Conservation (phyloP, 225 moss, liverwort and hornwort genomes). For the Bryum argenteum region DNA sequence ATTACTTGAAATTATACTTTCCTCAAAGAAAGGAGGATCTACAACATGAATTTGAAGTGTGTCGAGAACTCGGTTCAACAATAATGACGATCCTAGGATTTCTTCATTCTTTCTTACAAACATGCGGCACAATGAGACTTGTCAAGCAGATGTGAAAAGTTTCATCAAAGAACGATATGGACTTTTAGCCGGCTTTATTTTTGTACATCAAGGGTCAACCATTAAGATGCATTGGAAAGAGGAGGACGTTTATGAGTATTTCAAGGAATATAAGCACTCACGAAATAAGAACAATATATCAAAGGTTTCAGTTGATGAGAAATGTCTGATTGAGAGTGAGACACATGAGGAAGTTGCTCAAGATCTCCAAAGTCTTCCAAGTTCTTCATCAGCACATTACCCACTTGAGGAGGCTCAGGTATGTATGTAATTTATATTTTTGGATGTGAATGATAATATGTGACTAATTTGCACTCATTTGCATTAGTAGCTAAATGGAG, state of each 20-base stretch:
- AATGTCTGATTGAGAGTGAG: not conserved
- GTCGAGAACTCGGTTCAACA: not conserved
- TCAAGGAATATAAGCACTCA: conserved; percentile 10
- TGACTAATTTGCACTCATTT: not conserved
- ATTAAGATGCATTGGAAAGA: conserved; percentile 5
- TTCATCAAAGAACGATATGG: not conserved
- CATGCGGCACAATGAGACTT: not conserved
- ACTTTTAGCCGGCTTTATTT: not conserved
- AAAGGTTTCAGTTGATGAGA: not conserved
- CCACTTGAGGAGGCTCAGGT: not conserved
- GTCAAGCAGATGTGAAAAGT: conserved; percentile 3
- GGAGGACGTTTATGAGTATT: conserved; percentile 1
- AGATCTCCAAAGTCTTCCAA: not conserved
- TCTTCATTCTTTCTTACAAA: not conserved
- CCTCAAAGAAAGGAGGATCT: not conserved
- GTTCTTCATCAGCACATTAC: not conserved
- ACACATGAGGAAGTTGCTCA: not conserved
- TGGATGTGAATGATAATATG: not conserved
- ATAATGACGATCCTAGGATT: not conserved
- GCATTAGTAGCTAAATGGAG: conserved; percentile 1
- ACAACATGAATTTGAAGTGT: not conserved
- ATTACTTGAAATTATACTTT: not conserved
- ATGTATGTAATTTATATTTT: not conserved
- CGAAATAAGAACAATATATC: not conserved
- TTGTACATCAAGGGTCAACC: not conserved